Evolutionary conservation across 2,329 filamentous ascomycete genomes (phyloP), one percentile per base, ranked within the genome.

Genomic region (Sporothrix curviconia): DNA sequence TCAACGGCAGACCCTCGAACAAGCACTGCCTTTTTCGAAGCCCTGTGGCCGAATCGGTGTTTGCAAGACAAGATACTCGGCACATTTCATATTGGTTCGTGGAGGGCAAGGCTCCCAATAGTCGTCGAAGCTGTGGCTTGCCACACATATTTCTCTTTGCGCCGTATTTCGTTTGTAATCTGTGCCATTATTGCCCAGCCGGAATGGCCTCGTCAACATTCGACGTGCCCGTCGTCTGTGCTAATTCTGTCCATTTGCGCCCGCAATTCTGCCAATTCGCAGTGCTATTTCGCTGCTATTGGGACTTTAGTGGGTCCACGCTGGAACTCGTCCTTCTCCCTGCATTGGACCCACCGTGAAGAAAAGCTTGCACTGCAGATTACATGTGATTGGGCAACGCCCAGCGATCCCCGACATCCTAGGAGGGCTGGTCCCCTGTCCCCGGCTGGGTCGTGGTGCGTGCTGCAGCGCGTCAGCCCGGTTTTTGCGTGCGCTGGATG

Each of bases 381-480:
- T 36, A 19, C 52, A 36, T 44, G 52, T 46, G 52, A 55, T 55
- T 55, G 52, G 52, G 12, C 37, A 37, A 2, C 25, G 12, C 22
- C 7, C 22, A 37, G 7, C 22, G 17, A 24, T 34, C 52, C 52
- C 52, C 32, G 30, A 24, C 17, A 47, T 30, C 52, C 52, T 40
- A 55, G 37, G 24, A 44, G 32, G 22, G 39, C 28, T 36, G 19
- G 32, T 11, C 9, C 24, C 22, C n/a, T 49, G n/a, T n/a, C 34
- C 19, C 47, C 24, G 30, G 17, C 49, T 17, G 36, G 50, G 25
- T 37, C 24, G 24, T 22, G 17, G 15, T 17, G 7, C 49, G 12
- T 34, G 28, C 34, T 40, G 49, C 34, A 39, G 49, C 32, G 32
- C 42, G 24, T 17, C 25, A 28, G 40, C 39, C 40, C 52, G 39